Base-by-base conservation (phyloP, 83 land plant species). In the Picea abies region DNA sequence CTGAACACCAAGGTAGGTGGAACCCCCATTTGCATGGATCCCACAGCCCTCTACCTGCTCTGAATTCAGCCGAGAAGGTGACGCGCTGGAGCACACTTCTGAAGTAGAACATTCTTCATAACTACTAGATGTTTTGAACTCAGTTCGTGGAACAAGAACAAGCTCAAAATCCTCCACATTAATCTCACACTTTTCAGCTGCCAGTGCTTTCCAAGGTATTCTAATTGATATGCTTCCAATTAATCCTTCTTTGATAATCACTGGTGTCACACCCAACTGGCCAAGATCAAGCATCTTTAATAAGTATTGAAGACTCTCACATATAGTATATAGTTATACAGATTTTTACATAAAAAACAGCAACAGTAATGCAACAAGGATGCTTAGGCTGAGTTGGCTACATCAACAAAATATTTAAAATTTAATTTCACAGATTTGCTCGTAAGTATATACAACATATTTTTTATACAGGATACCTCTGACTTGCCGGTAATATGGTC, bases 81-180 rank as follows among this genome's bases (percentile, higher is more conserved):
- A 47, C 35, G 3, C n/a, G 72, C 37, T 65, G 52, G 75, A 60
- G 78, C 82, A 70, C 75, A 15, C 81, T 75, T 71, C 65, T 70
- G 62, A 52, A 19, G 79, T 14, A 49, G 82, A 73, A 78, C 72
- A 61, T 63, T 10, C 80, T 67, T 83, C 82, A 79, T 70, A 60
- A 80, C 32, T 79, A 73, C 58, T 80, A 9, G n/a, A n/a, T 7
- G 63, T 76, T 47, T 29, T 63, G 70, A 63, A 68, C 12, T 58
- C 84, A 9, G 25, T 5, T 15, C 82, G 82, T 41, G 97, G 97
- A 79, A 81, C 72, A 87, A 97, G 85, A 32, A 94, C 84, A 81
- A 97, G 82, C 86, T 93, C 97, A 72, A 96, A 81, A 67, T 87
- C 96, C 44, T 96, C 88, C 62, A 96, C 37, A 80, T 97, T 97